Percentiles rank a stretch among this genome's conserved stretches.
These are phyloP conservation scores for Phlyctochytrium planicorne DNA, from an alignment of 192 early-diverging fungal genomes.

Conservation along the genomic window DNA sequence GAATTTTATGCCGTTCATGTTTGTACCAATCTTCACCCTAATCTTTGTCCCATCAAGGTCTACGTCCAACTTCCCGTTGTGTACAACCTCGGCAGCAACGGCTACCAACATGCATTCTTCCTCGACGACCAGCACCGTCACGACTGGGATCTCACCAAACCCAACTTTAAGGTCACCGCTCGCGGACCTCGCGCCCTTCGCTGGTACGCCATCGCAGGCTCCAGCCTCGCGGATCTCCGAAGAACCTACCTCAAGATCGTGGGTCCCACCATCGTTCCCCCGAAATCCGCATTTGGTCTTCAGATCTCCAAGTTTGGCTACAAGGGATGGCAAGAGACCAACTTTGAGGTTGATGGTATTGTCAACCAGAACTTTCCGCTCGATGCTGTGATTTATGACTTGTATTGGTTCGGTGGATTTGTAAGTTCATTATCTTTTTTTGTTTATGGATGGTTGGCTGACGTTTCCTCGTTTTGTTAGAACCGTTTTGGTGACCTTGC, in stretches of 20 bases:
- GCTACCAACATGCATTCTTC: constrained; percentile 16
- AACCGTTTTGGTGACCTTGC: constrained; percentile 5
- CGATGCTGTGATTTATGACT: constrained; percentile 15
- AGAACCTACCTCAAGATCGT: constrained; percentile 19
- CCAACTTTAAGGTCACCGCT: neutral
- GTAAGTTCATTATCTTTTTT: neutral
- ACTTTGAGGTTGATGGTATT: neutral
- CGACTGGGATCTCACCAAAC: constrained; percentile 14
- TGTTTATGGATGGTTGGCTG: constrained; percentile 8
- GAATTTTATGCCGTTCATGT: too few species aligned
- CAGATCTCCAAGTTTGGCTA: constrained; percentile 14
- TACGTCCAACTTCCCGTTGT: constrained; percentile 15
- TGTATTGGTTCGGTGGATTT: constrained; percentile 16
- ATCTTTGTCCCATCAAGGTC: neutral
- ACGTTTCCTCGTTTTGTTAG: neutral
- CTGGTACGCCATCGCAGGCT: constrained; percentile 15
- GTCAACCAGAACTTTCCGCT: constrained; percentile 3
- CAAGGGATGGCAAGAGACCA: constrained; percentile 9
- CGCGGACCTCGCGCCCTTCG: constrained; percentile 10
- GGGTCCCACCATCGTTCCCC: constrained; percentile 1
- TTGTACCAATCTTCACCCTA: too few species aligned
- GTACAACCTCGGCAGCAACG: constrained; percentile 14
- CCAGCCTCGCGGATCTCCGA: neutral
- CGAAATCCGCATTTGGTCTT: constrained; percentile 17
- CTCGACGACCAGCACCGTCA: constrained; percentile 17